Conservation (phyloP, 2,329 filamentous ascomycete genomes). For the Saccharata proteae region DNA sequence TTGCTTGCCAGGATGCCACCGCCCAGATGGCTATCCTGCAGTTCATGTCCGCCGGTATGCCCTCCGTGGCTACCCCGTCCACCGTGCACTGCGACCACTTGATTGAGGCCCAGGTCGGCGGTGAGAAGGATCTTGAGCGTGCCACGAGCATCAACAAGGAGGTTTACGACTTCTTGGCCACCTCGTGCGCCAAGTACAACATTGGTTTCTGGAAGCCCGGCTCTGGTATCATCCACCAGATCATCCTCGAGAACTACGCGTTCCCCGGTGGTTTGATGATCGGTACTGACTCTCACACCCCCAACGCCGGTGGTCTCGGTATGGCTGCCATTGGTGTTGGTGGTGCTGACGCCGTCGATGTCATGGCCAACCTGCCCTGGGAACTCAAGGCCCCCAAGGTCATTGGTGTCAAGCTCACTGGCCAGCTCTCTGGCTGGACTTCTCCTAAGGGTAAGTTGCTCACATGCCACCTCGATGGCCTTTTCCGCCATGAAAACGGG, state of each 20-base stretch:
- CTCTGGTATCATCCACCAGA: constrained; percentile 99
- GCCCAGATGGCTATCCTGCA: constrained; percentile 99
- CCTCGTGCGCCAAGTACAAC: constrained; percentile 96
- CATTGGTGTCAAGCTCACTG: constrained; percentile 92
- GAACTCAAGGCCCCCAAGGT: constrained; percentile 96
- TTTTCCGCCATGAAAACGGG: too few species aligned
- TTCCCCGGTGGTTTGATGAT: constrained; percentile 98
- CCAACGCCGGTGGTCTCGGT: constrained; percentile 91
- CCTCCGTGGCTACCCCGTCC: constrained; percentile 81
- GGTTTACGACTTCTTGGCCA: constrained; percentile 93
- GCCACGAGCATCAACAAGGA: constrained; percentile 96
- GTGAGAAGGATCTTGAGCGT: constrained; percentile 82
- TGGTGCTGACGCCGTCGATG: constrained; percentile 96
- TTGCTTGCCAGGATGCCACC: constrained; percentile 98
- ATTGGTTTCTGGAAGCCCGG: constrained; percentile 99
- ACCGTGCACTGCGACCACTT: constrained; percentile 99
- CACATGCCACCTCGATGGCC: too few species aligned
- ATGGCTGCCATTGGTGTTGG: constrained; percentile 94
- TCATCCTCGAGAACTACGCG: constrained; percentile 95
- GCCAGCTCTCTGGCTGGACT: constrained; percentile 80
- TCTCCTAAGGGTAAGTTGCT: constrained; percentile 68
- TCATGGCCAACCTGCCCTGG: constrained; percentile 95
- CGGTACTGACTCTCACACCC: constrained; percentile 95
- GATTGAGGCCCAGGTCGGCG: constrained; percentile 94
- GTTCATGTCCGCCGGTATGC: constrained; percentile 99